A percentile compares a stretch with the other conserved stretches of the same genome.
phyloP scores from a whole-genome alignment of 441 rosid genomes.

The Biscutella laevigata region DNA sequence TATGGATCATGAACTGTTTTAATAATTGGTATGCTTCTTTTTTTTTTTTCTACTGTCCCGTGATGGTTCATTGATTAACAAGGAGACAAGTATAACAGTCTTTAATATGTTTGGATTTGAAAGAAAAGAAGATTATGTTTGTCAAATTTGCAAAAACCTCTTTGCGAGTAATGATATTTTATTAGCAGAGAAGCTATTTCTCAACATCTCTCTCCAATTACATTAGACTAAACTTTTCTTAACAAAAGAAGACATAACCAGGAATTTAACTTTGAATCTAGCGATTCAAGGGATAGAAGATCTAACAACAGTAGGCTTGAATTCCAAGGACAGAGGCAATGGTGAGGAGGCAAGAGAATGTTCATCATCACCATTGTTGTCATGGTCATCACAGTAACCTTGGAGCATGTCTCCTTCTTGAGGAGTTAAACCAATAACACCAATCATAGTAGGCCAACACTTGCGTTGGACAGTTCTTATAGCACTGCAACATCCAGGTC shows the following conservation, averaged over 20 bases:
- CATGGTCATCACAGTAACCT: conserved; percentile 39
- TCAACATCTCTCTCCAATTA: conserved; percentile 1
- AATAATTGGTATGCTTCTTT: neutral
- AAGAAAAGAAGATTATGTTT: neutral
- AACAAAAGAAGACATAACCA: neutral
- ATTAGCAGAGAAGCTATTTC: conserved; percentile 13
- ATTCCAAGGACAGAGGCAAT: conserved; percentile 3
- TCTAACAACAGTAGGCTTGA: conserved; percentile 18
- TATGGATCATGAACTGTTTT: conserved; percentile 1
- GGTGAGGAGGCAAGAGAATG: conserved; percentile 23
- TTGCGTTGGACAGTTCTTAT: conserved; percentile 34
- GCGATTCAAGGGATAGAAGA: conserved; percentile 17
- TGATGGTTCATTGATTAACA: neutral
- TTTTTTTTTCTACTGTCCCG: neutral
- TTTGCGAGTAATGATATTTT: conserved; percentile 3
- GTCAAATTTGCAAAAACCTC: neutral
- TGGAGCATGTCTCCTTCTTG: conserved; percentile 51
- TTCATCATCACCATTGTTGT: neutral
- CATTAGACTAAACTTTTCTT: neutral
- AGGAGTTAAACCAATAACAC: conserved; percentile 42
- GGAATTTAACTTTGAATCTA: neutral
- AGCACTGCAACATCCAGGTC: conserved; percentile 42
- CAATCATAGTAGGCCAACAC: conserved; percentile 54
- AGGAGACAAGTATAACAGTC: too few relatives aligned
- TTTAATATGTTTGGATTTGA: too few relatives aligned